Evolutionary conservation across 768 basidiomycete species (phyloP).

Genomic region (Suillus spraguei): DNA sequence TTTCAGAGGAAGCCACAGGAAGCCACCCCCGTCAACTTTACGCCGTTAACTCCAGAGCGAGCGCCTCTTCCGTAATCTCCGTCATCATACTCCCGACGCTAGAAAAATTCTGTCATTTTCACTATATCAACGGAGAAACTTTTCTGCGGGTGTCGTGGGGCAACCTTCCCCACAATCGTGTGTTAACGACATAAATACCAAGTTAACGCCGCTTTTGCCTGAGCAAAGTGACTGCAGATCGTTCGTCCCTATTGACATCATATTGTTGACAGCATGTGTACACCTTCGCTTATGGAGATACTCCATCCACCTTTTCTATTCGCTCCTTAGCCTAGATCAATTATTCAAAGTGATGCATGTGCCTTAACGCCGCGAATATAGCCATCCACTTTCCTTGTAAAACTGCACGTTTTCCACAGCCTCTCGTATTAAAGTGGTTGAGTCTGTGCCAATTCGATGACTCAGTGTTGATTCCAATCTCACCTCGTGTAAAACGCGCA

Average conservation of each 20-base stretch:
- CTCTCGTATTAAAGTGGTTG: conserved; percentile 4
- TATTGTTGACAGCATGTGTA: not conserved
- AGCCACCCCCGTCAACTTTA: conserved; percentile 14
- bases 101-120: not conserved
- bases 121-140: not conserved
- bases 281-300: not conserved
- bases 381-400: not conserved
- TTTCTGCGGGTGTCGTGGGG: conserved; percentile 4
- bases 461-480: not conserved
- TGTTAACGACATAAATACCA: conserved; percentile 8
- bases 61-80: conserved; percentile 36
- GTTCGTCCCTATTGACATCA: conserved; percentile 4
- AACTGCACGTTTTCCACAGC: conserved; percentile 8
- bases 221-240: conserved; percentile 7
- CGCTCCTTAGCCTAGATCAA: not conserved
- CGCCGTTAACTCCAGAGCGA: conserved; percentile 33
- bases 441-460: conserved; percentile 3
- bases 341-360: not conserved
- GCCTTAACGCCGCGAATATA: conserved; percentile 5
- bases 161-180: conserved; percentile 1
- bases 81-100: conserved; percentile 18
- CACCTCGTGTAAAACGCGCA: conserved; percentile 10
- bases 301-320: conserved; percentile 6
- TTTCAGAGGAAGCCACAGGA: conserved; percentile 19
- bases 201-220: conserved; percentile 8